These are phyloP conservation scores for Gossypium longicalyx DNA, from an alignment of 345 rosid species.

Conservation along the genomic window DNA sequence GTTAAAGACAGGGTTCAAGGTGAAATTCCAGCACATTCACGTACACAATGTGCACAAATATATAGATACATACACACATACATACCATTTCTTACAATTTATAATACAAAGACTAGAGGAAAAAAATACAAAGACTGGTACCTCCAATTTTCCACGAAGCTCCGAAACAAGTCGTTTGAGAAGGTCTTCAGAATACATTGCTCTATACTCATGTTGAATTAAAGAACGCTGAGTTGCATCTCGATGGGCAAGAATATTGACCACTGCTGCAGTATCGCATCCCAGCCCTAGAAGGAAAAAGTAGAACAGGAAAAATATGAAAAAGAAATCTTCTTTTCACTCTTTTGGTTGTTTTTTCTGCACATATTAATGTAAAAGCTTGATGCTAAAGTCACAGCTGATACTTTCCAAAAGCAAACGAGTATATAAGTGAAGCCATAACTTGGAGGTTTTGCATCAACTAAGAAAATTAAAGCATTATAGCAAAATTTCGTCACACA, in stretches of 20 bases:
- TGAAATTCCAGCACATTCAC: neutral
- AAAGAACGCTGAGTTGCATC: slow-evolving; percentile 55
- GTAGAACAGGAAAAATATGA: neutral
- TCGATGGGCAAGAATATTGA: slow-evolving; percentile 63
- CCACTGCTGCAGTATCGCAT: slow-evolving; percentile 45
- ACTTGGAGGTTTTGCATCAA: neutral
- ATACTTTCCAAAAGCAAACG: neutral
- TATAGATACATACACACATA: neutral
- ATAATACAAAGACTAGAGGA: neutral
- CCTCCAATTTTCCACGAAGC: slow-evolving; percentile 62
- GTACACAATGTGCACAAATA: neutral
- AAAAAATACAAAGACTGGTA: slow-evolving; percentile 13
- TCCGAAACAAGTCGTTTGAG: slow-evolving; percentile 50
- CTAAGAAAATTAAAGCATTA: neutral
- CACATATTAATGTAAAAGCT: neutral
- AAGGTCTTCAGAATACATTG: slow-evolving; percentile 44
- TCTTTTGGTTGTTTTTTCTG: neutral
- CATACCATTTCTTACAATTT: neutral
- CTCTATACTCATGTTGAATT: slow-evolving; percentile 53
- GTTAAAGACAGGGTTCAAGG: neutral
- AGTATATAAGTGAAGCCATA: neutral
- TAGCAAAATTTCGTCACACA: neutral
- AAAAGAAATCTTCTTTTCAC: neutral
- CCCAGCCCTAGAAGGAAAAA: slow-evolving; percentile 41
- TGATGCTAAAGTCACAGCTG: neutral